phyloP scores from a whole-genome alignment of 352 stramenopile species.

The Pythium apleroticum region DNA sequence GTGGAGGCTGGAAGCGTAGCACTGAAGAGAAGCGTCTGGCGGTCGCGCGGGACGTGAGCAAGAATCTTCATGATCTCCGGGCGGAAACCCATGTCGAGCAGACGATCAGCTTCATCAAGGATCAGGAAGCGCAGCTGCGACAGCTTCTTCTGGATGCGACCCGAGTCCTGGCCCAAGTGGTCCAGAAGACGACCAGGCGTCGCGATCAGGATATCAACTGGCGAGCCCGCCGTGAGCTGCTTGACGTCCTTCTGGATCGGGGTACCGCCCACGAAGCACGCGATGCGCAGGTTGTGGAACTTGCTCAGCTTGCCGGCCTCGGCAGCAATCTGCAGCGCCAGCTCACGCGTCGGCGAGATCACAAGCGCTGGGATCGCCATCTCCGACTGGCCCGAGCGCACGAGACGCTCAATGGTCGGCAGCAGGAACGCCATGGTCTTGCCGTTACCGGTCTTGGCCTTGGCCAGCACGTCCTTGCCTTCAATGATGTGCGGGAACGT shows the following conservation, averaged over 20 bases:
- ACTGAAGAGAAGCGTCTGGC: conserved; percentile 97
- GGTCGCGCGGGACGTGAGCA: conserved; percentile 41
- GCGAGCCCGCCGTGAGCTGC: conserved; percentile 30
- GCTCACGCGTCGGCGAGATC: conserved; percentile 88
- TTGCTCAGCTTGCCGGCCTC: conserved; percentile 86
- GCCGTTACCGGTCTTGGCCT: conserved; percentile 73
- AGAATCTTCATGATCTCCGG: conserved; percentile 91
- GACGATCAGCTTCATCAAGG: conserved; percentile 96
- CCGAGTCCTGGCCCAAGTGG: conserved; percentile 93
- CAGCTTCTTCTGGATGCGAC: conserved; percentile 63
- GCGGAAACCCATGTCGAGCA: conserved; percentile 95
- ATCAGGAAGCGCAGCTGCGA: conserved; percentile 57
- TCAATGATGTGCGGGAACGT: conserved; percentile 52
- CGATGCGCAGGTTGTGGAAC: conserved; percentile 74
- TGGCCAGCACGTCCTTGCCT: conserved; percentile 84
- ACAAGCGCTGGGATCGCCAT: conserved; percentile 71
- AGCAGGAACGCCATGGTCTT: conserved; percentile 82
- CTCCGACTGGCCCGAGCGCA: conserved; percentile 55
- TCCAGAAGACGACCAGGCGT: conserved; percentile 96
- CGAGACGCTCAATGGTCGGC: conserved; percentile 53
- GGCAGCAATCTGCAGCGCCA: conserved; percentile 89
- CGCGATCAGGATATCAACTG: conserved; percentile 93
- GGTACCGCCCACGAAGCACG: conserved; percentile 83
- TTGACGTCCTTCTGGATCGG: conserved; percentile 78
- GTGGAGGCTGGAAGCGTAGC: conserved; percentile 92